A percentile compares a stretch with the other conserved stretches of the same genome.
These are phyloP conservation scores for Raffaelea deltoideospora DNA, from an alignment of 2,329 filamentous ascomycete species.

Conservation along the genomic window DNA sequence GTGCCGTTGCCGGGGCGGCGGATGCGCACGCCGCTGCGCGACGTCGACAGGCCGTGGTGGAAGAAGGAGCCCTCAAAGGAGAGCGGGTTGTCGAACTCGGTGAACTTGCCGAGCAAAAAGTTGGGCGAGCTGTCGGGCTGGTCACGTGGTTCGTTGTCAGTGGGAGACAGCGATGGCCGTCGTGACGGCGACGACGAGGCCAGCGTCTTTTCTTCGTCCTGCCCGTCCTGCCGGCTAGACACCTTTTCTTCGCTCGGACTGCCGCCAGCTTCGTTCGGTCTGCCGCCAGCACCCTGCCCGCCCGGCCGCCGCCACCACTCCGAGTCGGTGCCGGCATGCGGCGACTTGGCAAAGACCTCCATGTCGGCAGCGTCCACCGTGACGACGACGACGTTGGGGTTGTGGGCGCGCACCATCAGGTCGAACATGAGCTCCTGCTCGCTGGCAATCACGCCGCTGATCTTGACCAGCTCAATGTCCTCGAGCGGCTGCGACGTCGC, in stretches of 20 bases:
- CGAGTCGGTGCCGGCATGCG: conserved; percentile 59
- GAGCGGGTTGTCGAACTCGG: conserved; percentile 73
- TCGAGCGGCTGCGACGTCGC: conserved; percentile 78
- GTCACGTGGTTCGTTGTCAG: conserved; percentile 31
- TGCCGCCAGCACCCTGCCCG: too few species aligned
- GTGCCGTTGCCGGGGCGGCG: conserved; percentile 77
- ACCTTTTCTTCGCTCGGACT: too few species aligned
- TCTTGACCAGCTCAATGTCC: conserved; percentile 62
- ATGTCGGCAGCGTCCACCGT: conserved; percentile 76
- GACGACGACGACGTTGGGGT: conserved; percentile 84
- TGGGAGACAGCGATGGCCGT: background rate
- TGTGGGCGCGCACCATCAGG: conserved; percentile 71
- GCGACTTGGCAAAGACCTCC: conserved; percentile 88
- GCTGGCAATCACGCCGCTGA: conserved; percentile 82
- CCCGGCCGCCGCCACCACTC: conserved; percentile 39
- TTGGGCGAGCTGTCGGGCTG: conserved; percentile 57
- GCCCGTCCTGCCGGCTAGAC: too few species aligned
- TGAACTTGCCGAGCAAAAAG: conserved; percentile 82
- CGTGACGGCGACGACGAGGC: background rate
- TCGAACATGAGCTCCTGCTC: conserved; percentile 95
- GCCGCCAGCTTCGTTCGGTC: too few species aligned
- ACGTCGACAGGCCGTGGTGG: conserved; percentile 54
- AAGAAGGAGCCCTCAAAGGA: conserved; percentile 85
- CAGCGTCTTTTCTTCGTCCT: too few species aligned
- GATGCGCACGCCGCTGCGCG: conserved; percentile 72